phyloP scores from a whole-genome alignment of 1,284 basidiomycete genomes.

The Serendipita sp. region DNA sequence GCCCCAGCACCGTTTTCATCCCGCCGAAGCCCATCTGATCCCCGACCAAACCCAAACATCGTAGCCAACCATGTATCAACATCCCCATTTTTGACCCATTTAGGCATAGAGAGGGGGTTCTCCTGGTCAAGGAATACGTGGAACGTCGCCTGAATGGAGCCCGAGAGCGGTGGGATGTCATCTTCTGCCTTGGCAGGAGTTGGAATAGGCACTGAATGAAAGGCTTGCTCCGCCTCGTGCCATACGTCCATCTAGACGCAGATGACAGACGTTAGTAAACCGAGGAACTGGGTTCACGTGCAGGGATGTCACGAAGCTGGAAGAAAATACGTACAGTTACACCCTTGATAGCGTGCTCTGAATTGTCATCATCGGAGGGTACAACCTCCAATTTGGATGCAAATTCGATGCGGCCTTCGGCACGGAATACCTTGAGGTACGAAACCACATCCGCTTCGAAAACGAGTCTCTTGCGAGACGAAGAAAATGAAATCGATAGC shows the following conservation, averaged over 20 bases:
- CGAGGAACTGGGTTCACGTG: constrained; percentile 12
- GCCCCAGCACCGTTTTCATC: constrained; percentile 13
- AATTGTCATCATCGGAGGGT: constrained; percentile 29
- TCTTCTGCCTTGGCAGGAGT: constrained; percentile 6
- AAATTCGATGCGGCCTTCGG: constrained; percentile 78
- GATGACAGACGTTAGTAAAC: constrained; percentile 4
- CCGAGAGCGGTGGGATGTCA: neutral
- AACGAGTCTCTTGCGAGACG: constrained; percentile 71
- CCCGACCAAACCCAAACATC: constrained; percentile 65
- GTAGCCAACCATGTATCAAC: constrained; percentile 84
- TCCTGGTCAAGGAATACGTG: constrained; percentile 67
- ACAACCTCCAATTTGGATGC: constrained; percentile 43
- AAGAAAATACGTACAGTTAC: constrained; percentile 42
- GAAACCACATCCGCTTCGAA: constrained; percentile 81
- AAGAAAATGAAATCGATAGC: constrained; percentile 86
- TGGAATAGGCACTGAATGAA: constrained; percentile 40
- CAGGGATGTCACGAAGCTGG: neutral
- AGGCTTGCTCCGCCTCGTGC: constrained; percentile 28
- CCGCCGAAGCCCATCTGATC: constrained; percentile 29
- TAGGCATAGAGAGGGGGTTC: constrained; percentile 81
- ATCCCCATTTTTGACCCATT: constrained; percentile 91
- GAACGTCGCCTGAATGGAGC: constrained; percentile 36
- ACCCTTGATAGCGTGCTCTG: constrained; percentile 39
- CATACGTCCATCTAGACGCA: constrained; percentile 12
- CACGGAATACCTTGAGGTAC: constrained; percentile 64